Evolutionary conservation across 1,139 yeast species (phyloP), one percentile per base, ranked within the genome.

Genomic region (Hyphopichia burtonii): DNA sequence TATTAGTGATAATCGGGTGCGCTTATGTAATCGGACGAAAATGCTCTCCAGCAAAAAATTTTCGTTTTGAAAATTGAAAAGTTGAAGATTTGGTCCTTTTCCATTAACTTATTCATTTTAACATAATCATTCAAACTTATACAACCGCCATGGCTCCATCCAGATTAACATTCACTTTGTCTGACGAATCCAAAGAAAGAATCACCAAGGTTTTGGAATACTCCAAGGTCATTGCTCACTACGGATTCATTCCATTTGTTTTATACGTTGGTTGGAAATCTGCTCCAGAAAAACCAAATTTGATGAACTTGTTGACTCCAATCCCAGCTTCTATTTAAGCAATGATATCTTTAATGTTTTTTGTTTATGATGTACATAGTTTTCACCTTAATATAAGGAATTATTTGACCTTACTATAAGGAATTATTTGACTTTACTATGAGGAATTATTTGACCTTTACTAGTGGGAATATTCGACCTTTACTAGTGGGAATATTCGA

Each of bases 171-270:
- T 74, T 72, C 53, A 64, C 75, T 18, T 69, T 80, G 54, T 78
- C 83, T 22, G 89, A 83, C 68, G 88, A 83, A 63, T 80, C 86
- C 48, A 82, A 84, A 78, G 99, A 93, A 72, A 89, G 98, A 71
- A 79, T 93, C 65, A 68, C 83, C 65, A 88, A 84, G 66, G 71
- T 90, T 51, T 72, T 90, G 56, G 95, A 87, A 56, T 76, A 89
- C 56, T 84, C 96, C 52, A 87, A 89, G 66, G 86, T 88, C 43
- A 78, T 87, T 58, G 87, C 93, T 46, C 98, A 93, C 71, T 93
- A 90, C 67, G 97, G 98, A 36, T 93, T 96, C 87, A 85, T 93
- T 56, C 99, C 99, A 46, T 86, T 93, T 61, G 85, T 93, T 51
- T 75, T 93, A 59, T 93, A 93, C 74, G 74, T 93, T 59, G 98